phyloP scores from a whole-genome alignment of 2,329 filamentous ascomycete species.

The Venturia nashicola region DNA sequence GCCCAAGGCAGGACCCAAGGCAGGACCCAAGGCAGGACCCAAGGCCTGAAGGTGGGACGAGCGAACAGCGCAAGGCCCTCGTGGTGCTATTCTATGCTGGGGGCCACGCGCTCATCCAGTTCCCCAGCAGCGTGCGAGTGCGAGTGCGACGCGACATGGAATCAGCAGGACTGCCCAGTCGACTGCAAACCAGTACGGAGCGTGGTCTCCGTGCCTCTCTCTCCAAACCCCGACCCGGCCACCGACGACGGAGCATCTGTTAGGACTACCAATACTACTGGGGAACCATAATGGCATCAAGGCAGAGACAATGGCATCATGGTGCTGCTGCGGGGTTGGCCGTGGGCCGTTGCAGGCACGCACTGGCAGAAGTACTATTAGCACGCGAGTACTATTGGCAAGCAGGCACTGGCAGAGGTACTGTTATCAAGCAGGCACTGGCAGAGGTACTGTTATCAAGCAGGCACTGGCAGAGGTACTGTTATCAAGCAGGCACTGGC shows the following conservation, averaged over 20 bases:
- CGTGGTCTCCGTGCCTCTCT: neutral
- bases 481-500: too few relatives aligned
- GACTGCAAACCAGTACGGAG: neutral
- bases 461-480: too few relatives aligned
- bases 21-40: too few relatives aligned
- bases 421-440: too few relatives aligned
- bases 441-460: too few relatives aligned
- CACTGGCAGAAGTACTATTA: too few relatives aligned
- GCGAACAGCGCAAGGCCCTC: neutral
- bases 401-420: too few relatives aligned
- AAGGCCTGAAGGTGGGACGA: neutral
- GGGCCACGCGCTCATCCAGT: neutral
- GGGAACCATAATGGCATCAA: too few relatives aligned
- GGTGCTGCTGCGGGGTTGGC: neutral
- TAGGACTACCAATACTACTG: too few relatives aligned
- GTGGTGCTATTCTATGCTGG: neutral
- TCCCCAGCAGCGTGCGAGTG: neutral
- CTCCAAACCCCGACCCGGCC: neutral
- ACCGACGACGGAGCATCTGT: too few relatives aligned
- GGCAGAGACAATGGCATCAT: neutral
- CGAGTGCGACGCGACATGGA: neutral
- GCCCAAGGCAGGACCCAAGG: neutral
- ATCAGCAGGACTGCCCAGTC: constrained; percentile 2
- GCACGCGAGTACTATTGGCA: too few relatives aligned
- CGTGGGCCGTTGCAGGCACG: neutral